Base-by-base conservation (phyloP, 371 early-diverging fungal species). In the Lichtheimia corymbifera region DNA sequence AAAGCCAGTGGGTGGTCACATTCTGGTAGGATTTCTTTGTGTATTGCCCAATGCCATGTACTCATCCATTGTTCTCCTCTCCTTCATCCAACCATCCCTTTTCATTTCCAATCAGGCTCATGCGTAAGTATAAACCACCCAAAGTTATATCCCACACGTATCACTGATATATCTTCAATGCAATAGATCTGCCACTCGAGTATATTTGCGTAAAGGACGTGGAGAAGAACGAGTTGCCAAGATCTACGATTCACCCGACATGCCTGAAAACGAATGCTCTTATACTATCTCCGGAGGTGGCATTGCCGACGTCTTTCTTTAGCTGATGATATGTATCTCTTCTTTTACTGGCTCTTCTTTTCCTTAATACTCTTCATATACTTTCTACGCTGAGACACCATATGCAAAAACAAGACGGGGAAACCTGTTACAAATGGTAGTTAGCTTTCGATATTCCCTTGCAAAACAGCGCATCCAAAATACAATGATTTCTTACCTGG, bases 191-290 rank as follows among this genome's bases (percentile, higher is more conserved):
- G 88, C 90, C 18, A 91, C 93, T 3, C 76, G 92, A 5, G 67
- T 95, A 7, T 93, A 84, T 58, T 78, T 95, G 60, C 86, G 93
- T 53, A 95, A 95, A 70, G 96, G 96, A 1, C 77, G 92, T 30
- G 93, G 91, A 1, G 94, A 95, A 54, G 90, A 87, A 41, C 82
- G 96, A 11, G 85, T 95, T 17, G 92, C 91, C 63, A 95, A 95
- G 70, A 83, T 95, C 43, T 95, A 93, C 66, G 96, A 95, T 70
- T 91, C 91, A 2, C 96, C 96, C 6, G 88, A 89, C 61, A 80
- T 93, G 62, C 93, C 94, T 1, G 94, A 93, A 59, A 84, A 90
- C 22, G 94, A 93, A 69, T 90, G 92, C 18, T 63, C 68, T 11
- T 76, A 77, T 55, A 65, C 73, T 6, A 76, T 82, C 20, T 53